Evolutionary conservation across 2,329 filamentous ascomycete genomes (phyloP).

Genomic region (Aspergillus jensenii): DNA sequence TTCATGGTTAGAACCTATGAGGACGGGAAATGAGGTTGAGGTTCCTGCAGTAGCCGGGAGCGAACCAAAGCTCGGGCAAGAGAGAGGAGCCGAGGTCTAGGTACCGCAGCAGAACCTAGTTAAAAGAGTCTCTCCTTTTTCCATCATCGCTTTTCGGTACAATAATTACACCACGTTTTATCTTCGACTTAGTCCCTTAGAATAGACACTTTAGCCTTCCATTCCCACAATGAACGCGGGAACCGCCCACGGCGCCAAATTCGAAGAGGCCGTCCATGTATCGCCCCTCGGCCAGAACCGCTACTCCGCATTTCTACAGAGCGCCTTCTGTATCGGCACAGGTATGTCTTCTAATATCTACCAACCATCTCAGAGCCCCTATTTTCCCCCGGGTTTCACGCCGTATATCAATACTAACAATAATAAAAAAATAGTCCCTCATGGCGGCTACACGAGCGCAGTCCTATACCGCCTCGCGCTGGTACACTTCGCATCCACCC

Average conservation of each 20-base stretch:
- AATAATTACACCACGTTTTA: too few relatives aligned
- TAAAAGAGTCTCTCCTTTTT: neutral
- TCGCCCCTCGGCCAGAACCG: conserved; percentile 50
- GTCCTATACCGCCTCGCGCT: conserved; percentile 60
- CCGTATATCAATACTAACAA: neutral
- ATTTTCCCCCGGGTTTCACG: too few relatives aligned
- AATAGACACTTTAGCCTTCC: too few relatives aligned
- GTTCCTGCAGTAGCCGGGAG: neutral
- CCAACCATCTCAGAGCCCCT: too few relatives aligned
- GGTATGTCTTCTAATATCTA: conserved; percentile 43
- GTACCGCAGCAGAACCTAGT: neutral
- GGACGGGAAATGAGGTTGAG: neutral
- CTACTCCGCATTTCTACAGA: conserved; percentile 56
- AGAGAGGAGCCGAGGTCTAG: conserved; percentile 5
- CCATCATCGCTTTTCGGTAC: neutral
- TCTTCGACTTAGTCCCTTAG: neutral
- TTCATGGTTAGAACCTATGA: neutral
- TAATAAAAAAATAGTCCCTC: conserved; percentile 55
- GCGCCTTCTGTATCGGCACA: conserved; percentile 66
- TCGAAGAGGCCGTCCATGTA: conserved; percentile 39
- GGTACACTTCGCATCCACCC: conserved; percentile 61
- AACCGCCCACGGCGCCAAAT: conserved; percentile 27
- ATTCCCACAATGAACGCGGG: conserved; percentile 5
- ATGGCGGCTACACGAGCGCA: conserved; percentile 69
- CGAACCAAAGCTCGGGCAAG: conserved; percentile 2